phyloP scores from a whole-genome alignment of 2,329 filamentous ascomycete genomes.

The Talaromyces sp. region DNA sequence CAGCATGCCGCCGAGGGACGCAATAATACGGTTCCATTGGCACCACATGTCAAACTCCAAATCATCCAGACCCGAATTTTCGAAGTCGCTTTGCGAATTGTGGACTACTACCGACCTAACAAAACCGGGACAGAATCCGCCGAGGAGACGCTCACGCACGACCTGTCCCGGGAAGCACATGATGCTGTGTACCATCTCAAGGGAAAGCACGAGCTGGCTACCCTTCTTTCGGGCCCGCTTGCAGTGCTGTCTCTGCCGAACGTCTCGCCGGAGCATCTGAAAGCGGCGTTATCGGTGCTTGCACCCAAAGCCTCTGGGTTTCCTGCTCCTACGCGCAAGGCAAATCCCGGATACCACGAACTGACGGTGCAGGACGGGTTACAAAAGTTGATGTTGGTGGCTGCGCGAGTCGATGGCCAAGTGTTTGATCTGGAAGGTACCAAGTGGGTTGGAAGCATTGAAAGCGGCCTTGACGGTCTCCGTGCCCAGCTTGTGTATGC shows the following conservation, averaged over 20 bases:
- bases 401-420: slow-evolving; percentile 78
- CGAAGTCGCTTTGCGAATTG: slow-evolving; percentile 73
- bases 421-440: slow-evolving; percentile 71
- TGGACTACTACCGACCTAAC: slow-evolving; percentile 71
- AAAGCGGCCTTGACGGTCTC: slow-evolving; percentile 74
- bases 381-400: slow-evolving; percentile 80
- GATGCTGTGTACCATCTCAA: slow-evolving; percentile 45
- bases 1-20: slow-evolving; percentile 56
- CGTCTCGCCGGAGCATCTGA: slow-evolving; percentile 78
- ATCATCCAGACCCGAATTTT: slow-evolving; percentile 88
- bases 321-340: slow-evolving; percentile 69
- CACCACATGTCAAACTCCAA: slow-evolving; percentile 66
- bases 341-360: slow-evolving; percentile 77
- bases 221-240: slow-evolving; percentile 75
- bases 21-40: slow-evolving; percentile 37
- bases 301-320: slow-evolving; percentile 67
- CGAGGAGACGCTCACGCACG: slow-evolving; percentile 48
- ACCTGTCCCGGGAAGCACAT: slow-evolving; percentile 53
- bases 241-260: slow-evolving; percentile 74
- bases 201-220: slow-evolving; percentile 58
- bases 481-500: slow-evolving; percentile 74
- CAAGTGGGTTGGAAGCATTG: slow-evolving; percentile 69
- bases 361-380: slow-evolving; percentile 71
- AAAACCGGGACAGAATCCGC: slow-evolving; percentile 17
- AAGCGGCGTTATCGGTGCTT: slow-evolving; percentile 72